Percentiles rank a stretch among this genome's conserved stretches.
Evolutionary conservation across 2,329 filamentous ascomycete genomes (phyloP).

Genomic region (Leptographium galeiforme): DNA sequence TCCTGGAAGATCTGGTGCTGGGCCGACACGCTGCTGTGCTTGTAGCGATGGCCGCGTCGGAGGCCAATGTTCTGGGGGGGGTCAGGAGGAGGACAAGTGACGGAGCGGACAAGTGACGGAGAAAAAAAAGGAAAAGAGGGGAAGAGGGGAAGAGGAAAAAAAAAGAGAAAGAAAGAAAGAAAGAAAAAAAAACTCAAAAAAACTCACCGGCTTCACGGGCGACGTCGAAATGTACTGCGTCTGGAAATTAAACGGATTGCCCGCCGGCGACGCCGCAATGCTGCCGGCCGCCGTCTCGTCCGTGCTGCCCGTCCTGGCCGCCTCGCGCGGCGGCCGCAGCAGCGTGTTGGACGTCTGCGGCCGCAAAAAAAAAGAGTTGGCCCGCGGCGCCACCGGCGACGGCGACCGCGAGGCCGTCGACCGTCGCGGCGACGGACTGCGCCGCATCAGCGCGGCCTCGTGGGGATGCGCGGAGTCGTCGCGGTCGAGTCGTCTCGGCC

Average conservation of each 20-base stretch:
- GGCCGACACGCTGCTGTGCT: constrained; percentile 81
- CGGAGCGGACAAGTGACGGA: too few species aligned
- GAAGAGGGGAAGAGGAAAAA: not conserved
- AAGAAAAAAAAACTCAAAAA: not conserved
- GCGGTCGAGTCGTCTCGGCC: too few species aligned
- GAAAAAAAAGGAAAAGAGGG: not conserved
- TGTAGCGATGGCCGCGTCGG: constrained; percentile 91
- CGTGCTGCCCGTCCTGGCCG: not conserved
- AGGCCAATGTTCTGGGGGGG: constrained; percentile 64
- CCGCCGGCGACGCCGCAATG: not conserved
- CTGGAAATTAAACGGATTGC: constrained; percentile 74
- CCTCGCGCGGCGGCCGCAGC: not conserved
- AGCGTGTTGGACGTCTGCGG: not conserved
- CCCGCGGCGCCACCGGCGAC: not conserved
- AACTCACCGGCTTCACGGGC: constrained; percentile 62
- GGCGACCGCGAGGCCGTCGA: not conserved
- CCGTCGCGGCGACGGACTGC: not conserved
- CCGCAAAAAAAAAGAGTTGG: too few species aligned
- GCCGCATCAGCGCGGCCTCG: constrained; percentile 9
- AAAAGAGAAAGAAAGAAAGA: not conserved
- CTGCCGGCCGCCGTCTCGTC: not conserved
- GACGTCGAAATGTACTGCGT: constrained; percentile 63
- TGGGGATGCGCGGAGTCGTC: constrained; percentile 5
- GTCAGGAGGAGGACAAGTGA: not conserved
- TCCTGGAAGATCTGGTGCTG: constrained; percentile 93